Conservation (phyloP, 192 early-diverging fungal genomes). For the Umbelopsis sp. region DNA sequence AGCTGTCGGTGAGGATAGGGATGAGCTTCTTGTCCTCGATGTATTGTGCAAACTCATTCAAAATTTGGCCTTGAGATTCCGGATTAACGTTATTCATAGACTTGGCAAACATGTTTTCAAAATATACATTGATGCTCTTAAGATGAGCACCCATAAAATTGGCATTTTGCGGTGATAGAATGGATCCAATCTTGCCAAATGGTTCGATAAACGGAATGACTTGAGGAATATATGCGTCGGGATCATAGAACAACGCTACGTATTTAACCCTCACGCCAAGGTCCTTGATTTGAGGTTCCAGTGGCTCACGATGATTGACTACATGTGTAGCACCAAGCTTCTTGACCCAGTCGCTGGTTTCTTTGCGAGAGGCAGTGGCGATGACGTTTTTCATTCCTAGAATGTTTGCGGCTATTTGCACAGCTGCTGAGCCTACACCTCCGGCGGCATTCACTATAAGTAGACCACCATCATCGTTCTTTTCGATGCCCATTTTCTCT, state of each 20-base stretch:
- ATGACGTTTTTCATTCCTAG: background rate
- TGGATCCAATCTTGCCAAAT: constrained; percentile 20
- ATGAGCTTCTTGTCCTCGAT: background rate
- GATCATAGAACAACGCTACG: background rate
- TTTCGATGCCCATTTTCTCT: constrained; percentile 2
- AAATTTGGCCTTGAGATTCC: background rate
- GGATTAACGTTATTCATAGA: background rate
- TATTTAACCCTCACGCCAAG: background rate
- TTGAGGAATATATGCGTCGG: constrained; percentile 13
- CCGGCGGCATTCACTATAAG: constrained; percentile 7
- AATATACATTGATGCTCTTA: background rate
- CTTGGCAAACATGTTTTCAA: constrained; percentile 12
- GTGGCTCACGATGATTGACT: constrained; percentile 12
- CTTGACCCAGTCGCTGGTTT: constrained; percentile 22
- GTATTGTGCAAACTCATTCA: background rate
- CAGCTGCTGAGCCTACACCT: background rate
- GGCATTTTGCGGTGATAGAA: constrained; percentile 2
- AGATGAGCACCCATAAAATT: background rate
- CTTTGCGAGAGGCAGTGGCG: constrained; percentile 21
- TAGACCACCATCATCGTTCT: background rate
- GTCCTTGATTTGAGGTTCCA: constrained; percentile 1
- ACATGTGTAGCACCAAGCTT: constrained; percentile 20
- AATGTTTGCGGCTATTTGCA: background rate
- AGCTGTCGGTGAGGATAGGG: background rate
- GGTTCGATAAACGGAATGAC: background rate